These are phyloP conservation scores for Leptomonas pyrrhocoris DNA, from an alignment of 208 protist genomes.

Conservation along the genomic window DNA sequence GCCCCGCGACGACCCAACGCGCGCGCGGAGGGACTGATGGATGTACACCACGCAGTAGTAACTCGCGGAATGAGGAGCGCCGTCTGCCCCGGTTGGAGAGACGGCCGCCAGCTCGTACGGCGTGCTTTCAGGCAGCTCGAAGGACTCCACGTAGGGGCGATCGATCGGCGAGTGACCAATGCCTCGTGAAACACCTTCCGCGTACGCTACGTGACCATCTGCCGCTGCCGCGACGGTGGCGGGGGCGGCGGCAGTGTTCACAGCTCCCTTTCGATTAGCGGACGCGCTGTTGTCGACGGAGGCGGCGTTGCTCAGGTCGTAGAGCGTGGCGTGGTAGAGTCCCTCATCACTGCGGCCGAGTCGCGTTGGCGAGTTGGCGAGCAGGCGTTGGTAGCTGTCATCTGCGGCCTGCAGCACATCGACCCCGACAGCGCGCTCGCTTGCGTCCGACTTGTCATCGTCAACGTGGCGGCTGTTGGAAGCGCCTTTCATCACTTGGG, in stretches of 20 bases:
- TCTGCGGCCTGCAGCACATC: slow-evolving; percentile 16
- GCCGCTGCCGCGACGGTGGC: too few species aligned
- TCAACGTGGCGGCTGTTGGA: too few species aligned
- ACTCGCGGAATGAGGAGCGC: too few species aligned
- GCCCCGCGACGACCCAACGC: not conserved
- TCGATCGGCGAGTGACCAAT: not conserved
- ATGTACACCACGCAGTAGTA: slow-evolving; percentile 35
- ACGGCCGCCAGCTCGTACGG: not conserved
- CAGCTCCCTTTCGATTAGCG: not conserved
- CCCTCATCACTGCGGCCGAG: not conserved
- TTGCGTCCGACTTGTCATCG: too few species aligned
- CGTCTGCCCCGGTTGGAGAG: too few species aligned
- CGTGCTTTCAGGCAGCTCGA: not conserved
- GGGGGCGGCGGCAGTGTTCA: not conserved
- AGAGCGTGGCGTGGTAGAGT: slow-evolving; percentile 13
- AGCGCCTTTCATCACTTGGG: too few species aligned
- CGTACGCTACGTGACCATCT: too few species aligned
- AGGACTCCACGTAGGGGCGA: not conserved
- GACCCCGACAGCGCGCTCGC: too few species aligned
- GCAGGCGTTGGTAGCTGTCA: slow-evolving; percentile 13
- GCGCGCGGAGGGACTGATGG: slow-evolving; percentile 1
- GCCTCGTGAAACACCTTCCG: not conserved
- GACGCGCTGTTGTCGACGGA: not conserved
- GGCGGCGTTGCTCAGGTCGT: slow-evolving; percentile 30
- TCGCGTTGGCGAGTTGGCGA: not conserved